These are phyloP conservation scores for Yarrowia porcina DNA, from an alignment of 805 yeast genomes.

Conservation along the genomic window DNA sequence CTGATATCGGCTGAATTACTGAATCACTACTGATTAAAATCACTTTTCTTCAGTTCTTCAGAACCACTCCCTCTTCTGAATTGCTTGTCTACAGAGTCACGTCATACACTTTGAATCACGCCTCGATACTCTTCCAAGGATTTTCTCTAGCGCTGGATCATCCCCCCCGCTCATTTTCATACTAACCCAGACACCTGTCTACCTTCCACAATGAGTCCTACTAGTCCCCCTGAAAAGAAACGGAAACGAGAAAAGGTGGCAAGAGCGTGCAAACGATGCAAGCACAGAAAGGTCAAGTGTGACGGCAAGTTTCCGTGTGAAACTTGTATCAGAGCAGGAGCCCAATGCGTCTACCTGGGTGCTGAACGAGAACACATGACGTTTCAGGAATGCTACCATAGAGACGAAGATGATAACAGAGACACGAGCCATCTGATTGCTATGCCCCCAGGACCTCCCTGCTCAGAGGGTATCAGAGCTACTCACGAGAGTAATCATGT, in stretches of 20 bases:
- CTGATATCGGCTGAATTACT: no score
- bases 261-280: conserved; percentile 56
- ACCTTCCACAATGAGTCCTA: background rate
- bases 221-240: conserved; percentile 16
- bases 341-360: conserved; percentile 30
- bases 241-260: conserved; percentile 37
- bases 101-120: no score
- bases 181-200: background rate
- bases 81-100: no score
- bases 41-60: no score
- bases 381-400: conserved; percentile 24
- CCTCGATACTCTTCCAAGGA: no score
- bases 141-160: no score
- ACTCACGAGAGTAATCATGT: background rate
- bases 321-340: conserved; percentile 44
- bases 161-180: no score
- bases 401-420: background rate
- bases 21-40: no score
- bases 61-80: no score
- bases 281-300: conserved; percentile 56
- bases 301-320: conserved; percentile 52
- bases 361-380: conserved; percentile 17
- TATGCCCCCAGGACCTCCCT: conserved; percentile 3
- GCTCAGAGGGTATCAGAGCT: background rate
- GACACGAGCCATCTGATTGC: conserved; percentile 3